Percentiles rank a stretch among this genome's conserved stretches.
These are phyloP conservation scores for Yamadazyma philogaea DNA, from an alignment of 805 yeast species.

Conservation along the genomic window DNA sequence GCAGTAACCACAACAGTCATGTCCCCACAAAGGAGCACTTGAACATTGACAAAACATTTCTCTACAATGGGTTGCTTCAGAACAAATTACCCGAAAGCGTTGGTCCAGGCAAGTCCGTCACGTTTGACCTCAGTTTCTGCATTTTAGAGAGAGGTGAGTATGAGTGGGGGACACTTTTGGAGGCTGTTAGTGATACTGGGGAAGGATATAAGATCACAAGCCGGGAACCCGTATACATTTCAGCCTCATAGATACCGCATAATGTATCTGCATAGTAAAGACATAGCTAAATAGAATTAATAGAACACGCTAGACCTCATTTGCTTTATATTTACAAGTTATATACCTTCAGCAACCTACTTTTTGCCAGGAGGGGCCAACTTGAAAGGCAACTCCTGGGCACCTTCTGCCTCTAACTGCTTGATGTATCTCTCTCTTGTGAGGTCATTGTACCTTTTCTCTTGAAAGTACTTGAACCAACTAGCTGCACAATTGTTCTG, in stretches of 20 bases:
- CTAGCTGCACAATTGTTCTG: constrained; percentile 75
- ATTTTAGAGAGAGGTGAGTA: constrained; percentile 76
- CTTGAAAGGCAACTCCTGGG: constrained; percentile 35
- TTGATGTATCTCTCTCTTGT: constrained; percentile 64
- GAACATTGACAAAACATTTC: constrained; percentile 51
- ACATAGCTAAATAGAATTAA: constrained; percentile 11
- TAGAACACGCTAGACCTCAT: neutral
- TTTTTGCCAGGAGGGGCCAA: constrained; percentile 18
- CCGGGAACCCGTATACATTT: constrained; percentile 32
- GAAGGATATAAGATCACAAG: constrained; percentile 20
- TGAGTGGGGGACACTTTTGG: constrained; percentile 63
- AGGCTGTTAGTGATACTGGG: constrained; percentile 13
- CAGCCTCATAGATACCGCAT: constrained; percentile 14
- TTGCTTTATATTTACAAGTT: neutral
- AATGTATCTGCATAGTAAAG: neutral
- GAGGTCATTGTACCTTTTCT: constrained; percentile 76
- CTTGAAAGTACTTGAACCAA: constrained; percentile 89
- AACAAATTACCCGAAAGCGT: constrained; percentile 43
- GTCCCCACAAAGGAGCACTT: constrained; percentile 8
- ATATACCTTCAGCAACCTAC: neutral
- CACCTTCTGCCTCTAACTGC: constrained; percentile 71
- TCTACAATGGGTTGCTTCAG: constrained; percentile 74
- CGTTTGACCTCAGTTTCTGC: constrained; percentile 53
- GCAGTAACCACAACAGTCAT: constrained; percentile 3
- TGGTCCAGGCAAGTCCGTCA: constrained; percentile 39